A percentile compares a stretch with the other conserved stretches of the same genome.
Conservation (phyloP, 306 rosid species). For the Aeschynomene evenia region DNA sequence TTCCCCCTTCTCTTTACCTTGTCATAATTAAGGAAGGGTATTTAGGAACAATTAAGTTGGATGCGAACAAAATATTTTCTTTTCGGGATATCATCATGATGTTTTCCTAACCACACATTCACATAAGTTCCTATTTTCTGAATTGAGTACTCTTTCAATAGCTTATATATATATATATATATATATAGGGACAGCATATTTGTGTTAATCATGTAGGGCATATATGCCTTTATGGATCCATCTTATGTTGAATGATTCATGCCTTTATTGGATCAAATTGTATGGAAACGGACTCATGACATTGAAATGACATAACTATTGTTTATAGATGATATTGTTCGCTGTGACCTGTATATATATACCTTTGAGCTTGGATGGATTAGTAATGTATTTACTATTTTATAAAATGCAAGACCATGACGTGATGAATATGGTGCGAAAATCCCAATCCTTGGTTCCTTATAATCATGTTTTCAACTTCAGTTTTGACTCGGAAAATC, state of each 20-base stretch:
- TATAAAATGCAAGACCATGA: neutral
- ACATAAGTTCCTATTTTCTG: neutral
- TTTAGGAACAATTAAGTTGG: neutral
- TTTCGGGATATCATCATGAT: neutral
- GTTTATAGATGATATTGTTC: neutral
- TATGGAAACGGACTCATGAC: neutral
- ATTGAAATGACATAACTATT: slow-evolving; percentile 1
- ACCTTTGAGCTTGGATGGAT: neutral
- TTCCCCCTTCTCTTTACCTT: neutral
- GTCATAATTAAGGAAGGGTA: neutral
- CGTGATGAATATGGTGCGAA: neutral
- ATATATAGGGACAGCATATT: neutral
- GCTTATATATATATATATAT: neutral
- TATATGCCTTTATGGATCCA: neutral
- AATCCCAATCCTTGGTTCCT: neutral
- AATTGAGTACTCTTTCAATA: neutral
- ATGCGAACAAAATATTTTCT: neutral
- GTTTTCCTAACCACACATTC: neutral
- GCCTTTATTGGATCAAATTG: neutral
- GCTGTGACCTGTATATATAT: neutral
- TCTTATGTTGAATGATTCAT: neutral
- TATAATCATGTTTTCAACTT: neutral
- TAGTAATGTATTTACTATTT: neutral
- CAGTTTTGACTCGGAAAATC: neutral
- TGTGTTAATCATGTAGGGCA: neutral